Evolutionary conservation across 306 rosid species (phyloP).

Genomic region (Prunus persica): DNA sequence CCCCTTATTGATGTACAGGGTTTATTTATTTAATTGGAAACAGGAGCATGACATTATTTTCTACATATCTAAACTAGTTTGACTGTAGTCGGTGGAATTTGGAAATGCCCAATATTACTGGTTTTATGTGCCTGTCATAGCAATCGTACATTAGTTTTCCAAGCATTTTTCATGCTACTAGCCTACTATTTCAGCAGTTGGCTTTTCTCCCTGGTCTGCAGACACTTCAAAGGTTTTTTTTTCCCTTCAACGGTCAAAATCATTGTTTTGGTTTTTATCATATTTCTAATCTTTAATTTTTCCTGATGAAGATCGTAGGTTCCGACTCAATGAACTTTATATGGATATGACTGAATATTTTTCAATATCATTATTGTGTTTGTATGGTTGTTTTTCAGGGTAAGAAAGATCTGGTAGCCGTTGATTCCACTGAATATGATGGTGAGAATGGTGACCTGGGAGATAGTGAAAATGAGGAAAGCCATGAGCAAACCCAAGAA

Average conservation of each 20-base stretch:
- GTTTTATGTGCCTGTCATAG: not conserved
- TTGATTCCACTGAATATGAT: conserved; percentile 72
- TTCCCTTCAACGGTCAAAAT: not conserved
- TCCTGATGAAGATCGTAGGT: not conserved
- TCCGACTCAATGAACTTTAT: not conserved
- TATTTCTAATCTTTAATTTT: not conserved
- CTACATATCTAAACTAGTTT: not conserved
- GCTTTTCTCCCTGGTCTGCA: not conserved
- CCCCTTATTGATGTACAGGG: not conserved
- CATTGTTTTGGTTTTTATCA: not conserved
- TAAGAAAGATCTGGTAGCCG: conserved; percentile 72
- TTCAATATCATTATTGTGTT: conserved; percentile 22
- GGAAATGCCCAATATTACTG: not conserved
- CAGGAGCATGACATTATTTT: not conserved
- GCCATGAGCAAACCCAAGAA: conserved; percentile 28
- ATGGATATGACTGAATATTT: not conserved
- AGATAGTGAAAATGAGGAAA: conserved; percentile 52
- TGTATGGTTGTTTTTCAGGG: conserved; percentile 46
- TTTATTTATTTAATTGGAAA: not conserved
- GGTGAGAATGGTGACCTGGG: conserved; percentile 45
- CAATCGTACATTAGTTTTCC: not conserved
- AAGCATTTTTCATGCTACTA: not conserved
- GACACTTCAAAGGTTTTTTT: not conserved
- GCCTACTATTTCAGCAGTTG: not conserved
- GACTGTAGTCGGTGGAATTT: not conserved